Base-by-base conservation (phyloP, 1,284 basidiomycete species). In the Entoloma clypeatum region DNA sequence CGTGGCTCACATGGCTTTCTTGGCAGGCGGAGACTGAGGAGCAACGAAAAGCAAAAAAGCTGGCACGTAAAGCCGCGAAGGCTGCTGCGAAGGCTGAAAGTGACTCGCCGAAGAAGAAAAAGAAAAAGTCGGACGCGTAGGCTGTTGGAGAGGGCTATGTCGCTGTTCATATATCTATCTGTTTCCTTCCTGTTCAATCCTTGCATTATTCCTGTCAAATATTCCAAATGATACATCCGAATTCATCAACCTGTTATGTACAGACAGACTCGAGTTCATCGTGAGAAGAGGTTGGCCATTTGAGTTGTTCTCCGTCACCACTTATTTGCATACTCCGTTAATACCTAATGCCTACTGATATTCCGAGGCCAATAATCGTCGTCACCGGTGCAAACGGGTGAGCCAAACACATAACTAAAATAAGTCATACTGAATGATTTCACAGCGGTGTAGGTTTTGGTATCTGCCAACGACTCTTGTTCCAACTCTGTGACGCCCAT, bases 371-470 rank as follows among this genome's bases (percentile, higher is more conserved):
- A 13, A 61, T 65, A 27, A 47, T 68, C 45, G 39, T 68, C 36
- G 62, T 67, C 7, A 68, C 65, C 34, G 58, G 69, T 52, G 57
- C 81, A 56, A 60, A 79, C 77, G 58, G 64, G 69, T 69, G 40
- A 39, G 61, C 45, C 21, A 19, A 21, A 13, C n/a, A 29, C 16
- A 17, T 10, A 34, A 32, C 18, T 32, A 27, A 17, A 22, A 21
- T 7, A 7, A 8, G 19, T 10, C 7, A 10, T 17, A 17, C 7
- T 32, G 13, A 26, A 33, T 28, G 40, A 39, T 34, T 24, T 35
- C 7, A 39, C 59, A 93, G 92, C 38, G 91, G 92, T 42, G 74
- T 93, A 21, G 92, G 91, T 8, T 84, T 85, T 55, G 90, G 87
- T 1, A 83, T 90, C 36, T 92, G 90, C 64, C 79, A 86, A 45